Percentiles rank a stretch among this genome's conserved stretches.
These are phyloP conservation scores for Macrolepiota dolichaula DNA, from an alignment of 768 basidiomycete genomes.

Conservation along the genomic window DNA sequence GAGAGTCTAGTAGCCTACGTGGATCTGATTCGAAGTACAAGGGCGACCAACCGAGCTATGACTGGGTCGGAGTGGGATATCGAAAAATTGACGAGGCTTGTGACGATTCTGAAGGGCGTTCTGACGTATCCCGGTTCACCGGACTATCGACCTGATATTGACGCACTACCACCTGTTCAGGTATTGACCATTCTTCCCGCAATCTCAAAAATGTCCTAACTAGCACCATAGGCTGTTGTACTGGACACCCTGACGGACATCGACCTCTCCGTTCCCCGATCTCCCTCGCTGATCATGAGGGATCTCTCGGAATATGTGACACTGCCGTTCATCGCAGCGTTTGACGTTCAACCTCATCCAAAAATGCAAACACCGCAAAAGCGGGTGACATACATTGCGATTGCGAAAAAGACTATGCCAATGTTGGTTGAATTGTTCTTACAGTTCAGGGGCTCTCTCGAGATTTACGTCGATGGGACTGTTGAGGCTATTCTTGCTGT, in stretches of 20 bases:
- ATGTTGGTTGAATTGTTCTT: slow-evolving; percentile 75
- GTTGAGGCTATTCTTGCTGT: slow-evolving; percentile 82
- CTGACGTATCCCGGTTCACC: slow-evolving; percentile 79
- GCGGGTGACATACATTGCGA: slow-evolving; percentile 82
- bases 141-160: slow-evolving; percentile 88
- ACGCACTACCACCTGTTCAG: slow-evolving; percentile 77
- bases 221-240: slow-evolving; percentile 55
- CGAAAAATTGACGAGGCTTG: slow-evolving; percentile 60
- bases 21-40: slow-evolving; percentile 61
- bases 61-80: slow-evolving; percentile 64
- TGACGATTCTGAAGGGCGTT: slow-evolving; percentile 77
- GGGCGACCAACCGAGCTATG: slow-evolving; percentile 44
- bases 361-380: slow-evolving; percentile 47
- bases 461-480: slow-evolving; percentile 79
- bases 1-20: slow-evolving; percentile 83
- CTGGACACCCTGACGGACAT: slow-evolving; percentile 68
- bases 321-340: slow-evolving; percentile 82
- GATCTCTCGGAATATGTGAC: slow-evolving; percentile 86
- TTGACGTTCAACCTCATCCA: slow-evolving; percentile 48
- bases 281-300: slow-evolving; percentile 70
- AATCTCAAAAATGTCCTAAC: background rate
- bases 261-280: slow-evolving; percentile 57
- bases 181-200: slow-evolving; percentile 30
- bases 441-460: slow-evolving; percentile 53
- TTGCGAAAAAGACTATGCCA: slow-evolving; percentile 89